These are phyloP conservation scores for Aspergillus indologenus DNA, from an alignment of 495 filamentous ascomycete genomes.

Conservation along the genomic window DNA sequence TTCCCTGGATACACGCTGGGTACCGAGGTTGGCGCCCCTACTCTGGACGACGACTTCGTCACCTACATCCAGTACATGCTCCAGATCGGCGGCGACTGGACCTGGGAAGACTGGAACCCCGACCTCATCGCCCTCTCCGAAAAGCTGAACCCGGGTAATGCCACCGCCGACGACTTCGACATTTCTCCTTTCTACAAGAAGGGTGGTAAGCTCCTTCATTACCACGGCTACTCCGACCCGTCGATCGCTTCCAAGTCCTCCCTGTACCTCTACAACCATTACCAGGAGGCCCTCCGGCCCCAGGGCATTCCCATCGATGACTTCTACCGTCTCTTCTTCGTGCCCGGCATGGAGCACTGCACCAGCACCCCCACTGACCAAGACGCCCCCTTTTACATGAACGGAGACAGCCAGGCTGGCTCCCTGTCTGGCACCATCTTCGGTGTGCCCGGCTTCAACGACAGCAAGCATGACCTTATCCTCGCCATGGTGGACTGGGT, in stretches of 20 bases:
- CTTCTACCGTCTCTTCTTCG: conserved; percentile 39
- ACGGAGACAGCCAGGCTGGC: conserved; percentile 18
- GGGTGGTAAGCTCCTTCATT: conserved; percentile 54
- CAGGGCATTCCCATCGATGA: conserved; percentile 20
- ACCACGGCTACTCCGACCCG: conserved; percentile 52
- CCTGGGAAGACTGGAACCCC: conserved; percentile 9
- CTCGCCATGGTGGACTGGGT: conserved; percentile 54
- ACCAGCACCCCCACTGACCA: conserved; percentile 13
- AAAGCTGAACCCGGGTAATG: conserved; percentile 31
- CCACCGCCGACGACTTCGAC: conserved; percentile 47
- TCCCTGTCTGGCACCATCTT: conserved; percentile 8
- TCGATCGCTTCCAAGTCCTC: conserved; percentile 12
- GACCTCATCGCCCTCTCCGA: conserved; percentile 23
- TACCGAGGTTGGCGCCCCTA: conserved; percentile 1
- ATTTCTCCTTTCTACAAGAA: conserved; percentile 43
- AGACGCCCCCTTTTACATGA: conserved; percentile 38
- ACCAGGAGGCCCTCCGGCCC: background rate
- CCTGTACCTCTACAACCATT: conserved; percentile 22
- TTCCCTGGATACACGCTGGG: conserved; percentile 3
- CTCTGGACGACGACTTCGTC: background rate
- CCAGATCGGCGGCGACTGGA: conserved; percentile 2
- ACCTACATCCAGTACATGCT: conserved; percentile 20
- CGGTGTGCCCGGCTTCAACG: conserved; percentile 41
- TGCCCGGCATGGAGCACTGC: conserved; percentile 42
- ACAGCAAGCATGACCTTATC: conserved; percentile 43